phyloP scores from a whole-genome alignment of 1,284 basidiomycete species.

The Moesziomyces sp. region DNA sequence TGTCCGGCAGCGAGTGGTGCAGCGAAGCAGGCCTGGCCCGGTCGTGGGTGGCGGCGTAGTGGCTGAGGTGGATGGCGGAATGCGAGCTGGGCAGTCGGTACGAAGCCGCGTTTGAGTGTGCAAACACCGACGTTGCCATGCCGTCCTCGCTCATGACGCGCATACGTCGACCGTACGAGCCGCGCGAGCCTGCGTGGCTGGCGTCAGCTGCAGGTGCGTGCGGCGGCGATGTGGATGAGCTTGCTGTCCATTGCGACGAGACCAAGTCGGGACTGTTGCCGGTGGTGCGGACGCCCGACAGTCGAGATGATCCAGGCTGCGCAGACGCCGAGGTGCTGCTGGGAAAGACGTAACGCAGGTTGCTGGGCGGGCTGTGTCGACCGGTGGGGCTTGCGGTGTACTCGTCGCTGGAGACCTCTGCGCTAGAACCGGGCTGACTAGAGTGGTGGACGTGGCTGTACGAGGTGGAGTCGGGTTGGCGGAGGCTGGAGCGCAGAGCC shows the following conservation, averaged over 20 bases:
- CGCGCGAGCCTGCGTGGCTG: slow-evolving; percentile 27
- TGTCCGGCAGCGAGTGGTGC: slow-evolving; percentile 32
- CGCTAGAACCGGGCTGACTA: slow-evolving; percentile 34
- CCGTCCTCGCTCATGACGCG: slow-evolving; percentile 55
- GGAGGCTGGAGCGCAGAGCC: slow-evolving; percentile 11
- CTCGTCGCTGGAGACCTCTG: slow-evolving; percentile 45
- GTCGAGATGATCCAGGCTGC: slow-evolving; percentile 5
- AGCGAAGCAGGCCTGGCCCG: slow-evolving; percentile 6
- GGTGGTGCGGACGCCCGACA: slow-evolving; percentile 14
- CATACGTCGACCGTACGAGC: slow-evolving; percentile 29
- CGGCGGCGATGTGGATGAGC: slow-evolving; percentile 1
- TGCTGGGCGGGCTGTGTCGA: slow-evolving; percentile 20
- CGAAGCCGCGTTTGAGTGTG: slow-evolving; percentile 4
- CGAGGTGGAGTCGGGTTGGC: slow-evolving; percentile 5
- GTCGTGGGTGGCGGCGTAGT: slow-evolving; percentile 6
- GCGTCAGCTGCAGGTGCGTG: slow-evolving; percentile 11
- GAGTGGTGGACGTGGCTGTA: neutral
- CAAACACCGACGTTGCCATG: slow-evolving; percentile 14
- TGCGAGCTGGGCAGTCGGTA: slow-evolving; percentile 28
- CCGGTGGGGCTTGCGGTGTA: slow-evolving; percentile 14
- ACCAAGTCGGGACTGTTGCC: slow-evolving; percentile 27
- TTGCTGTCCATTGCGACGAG: slow-evolving; percentile 8
- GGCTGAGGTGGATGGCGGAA: slow-evolving; percentile 27
- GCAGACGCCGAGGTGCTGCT: neutral
- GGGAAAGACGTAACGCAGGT: slow-evolving; percentile 15